phyloP scores from a whole-genome alignment of 2,329 filamentous ascomycete genomes.

The Fusarium sp. region DNA sequence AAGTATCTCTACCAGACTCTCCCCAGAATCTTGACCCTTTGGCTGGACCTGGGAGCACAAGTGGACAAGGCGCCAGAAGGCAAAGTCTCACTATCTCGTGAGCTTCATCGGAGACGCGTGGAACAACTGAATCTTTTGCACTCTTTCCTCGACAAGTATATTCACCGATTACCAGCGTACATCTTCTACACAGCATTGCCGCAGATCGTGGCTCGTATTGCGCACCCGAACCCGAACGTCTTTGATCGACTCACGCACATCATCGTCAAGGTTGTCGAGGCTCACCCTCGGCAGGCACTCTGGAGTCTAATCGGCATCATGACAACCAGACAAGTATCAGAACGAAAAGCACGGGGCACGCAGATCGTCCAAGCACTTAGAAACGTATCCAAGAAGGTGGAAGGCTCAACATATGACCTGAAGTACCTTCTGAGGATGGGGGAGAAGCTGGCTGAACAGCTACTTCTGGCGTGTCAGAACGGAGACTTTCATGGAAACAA shows the following conservation, averaged over 20 bases:
- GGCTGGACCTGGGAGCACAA: conserved; percentile 89
- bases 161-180: conserved; percentile 76
- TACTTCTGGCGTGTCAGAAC: conserved; percentile 83
- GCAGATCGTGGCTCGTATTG: conserved; percentile 95
- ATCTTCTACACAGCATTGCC: conserved; percentile 86
- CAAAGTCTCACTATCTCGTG: conserved; percentile 63
- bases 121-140: conserved; percentile 77
- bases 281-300: conserved; percentile 89
- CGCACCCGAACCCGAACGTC: conserved; percentile 82
- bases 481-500: conserved; percentile 76
- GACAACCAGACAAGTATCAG: conserved; percentile 77
- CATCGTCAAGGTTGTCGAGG: conserved; percentile 84
- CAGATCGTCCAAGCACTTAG: conserved; percentile 63
- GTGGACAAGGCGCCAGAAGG: conserved; percentile 70
- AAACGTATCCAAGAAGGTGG: conserved; percentile 61
- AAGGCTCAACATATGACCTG: conserved; percentile 68
- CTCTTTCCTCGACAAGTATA: conserved; percentile 81
- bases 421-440: conserved; percentile 79
- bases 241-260: conserved; percentile 82
- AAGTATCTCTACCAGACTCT: conserved; percentile 97
- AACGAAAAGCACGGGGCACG: conserved; percentile 68
- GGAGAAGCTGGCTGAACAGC: conserved; percentile 83
- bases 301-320: conserved; percentile 92
- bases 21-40: conserved; percentile 90
- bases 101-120: conserved; percentile 66